These are phyloP conservation scores for Rutstroemia sp. DNA, from an alignment of 2,329 filamentous ascomycete species.

Conservation along the genomic window DNA sequence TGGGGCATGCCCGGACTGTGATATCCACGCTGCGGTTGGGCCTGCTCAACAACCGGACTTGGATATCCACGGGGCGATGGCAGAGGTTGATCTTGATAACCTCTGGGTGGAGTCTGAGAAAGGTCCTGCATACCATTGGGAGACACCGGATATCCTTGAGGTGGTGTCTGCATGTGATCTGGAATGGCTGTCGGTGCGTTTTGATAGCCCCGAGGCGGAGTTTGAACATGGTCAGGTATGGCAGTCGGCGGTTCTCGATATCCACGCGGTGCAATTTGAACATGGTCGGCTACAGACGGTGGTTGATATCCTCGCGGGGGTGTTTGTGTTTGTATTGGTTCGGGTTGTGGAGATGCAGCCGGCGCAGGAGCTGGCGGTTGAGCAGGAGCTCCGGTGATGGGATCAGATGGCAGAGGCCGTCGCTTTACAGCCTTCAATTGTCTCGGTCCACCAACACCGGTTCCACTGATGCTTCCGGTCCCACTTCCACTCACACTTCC, in stretches of 20 bases:
- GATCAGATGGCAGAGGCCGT: conserved; percentile 75
- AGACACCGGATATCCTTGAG: conserved; percentile 31
- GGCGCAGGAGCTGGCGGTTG: conserved; percentile 36
- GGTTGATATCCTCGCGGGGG: conserved; percentile 39
- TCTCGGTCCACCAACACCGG: conserved; percentile 32
- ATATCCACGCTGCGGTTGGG: conserved; percentile 36
- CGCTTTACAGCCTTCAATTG: conserved; percentile 63
- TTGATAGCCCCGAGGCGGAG: conserved; percentile 40
- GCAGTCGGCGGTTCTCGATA: conserved; percentile 30
- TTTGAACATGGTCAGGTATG: conserved; percentile 38
- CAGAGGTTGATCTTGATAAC: conserved; percentile 41
- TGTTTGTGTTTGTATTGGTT: conserved; percentile 37
- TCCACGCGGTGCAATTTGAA: conserved; percentile 39
- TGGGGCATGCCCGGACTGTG: conserved; percentile 18
- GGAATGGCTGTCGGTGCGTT: conserved; percentile 32
- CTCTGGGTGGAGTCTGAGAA: conserved; percentile 39
- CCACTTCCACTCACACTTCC: conserved; percentile 5
- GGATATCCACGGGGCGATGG: conserved; percentile 36
- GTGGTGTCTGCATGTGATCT: conserved; percentile 40
- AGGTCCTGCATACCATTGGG: conserved; percentile 38
- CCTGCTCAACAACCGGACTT: conserved; percentile 32
- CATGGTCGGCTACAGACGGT: conserved; percentile 21
- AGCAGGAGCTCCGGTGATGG: conserved; percentile 40
- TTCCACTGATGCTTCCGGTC: background rate
- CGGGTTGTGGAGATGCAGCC: conserved; percentile 36